Evolutionary conservation across 352 stramenopile genomes (phyloP), one percentile per base, ranked within the genome.

Genomic region (Pythium phragmitis): DNA sequence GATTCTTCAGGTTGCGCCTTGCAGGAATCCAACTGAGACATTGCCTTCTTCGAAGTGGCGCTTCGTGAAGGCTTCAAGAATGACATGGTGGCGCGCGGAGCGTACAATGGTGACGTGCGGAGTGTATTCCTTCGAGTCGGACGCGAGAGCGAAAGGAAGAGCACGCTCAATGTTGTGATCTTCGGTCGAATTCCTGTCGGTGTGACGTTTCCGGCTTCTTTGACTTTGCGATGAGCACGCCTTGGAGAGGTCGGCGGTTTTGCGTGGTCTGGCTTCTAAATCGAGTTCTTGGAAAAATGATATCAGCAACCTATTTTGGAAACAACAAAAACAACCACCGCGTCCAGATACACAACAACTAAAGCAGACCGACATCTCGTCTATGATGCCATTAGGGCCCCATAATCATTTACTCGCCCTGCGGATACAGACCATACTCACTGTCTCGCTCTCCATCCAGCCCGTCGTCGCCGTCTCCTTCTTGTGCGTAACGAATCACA

Each of bases 401-500:
- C 34, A 55, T 26, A 19, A 45, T 14, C 23, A 50, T 51, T 69
- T 43, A 70, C 63, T 70, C 63, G 61, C 36, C 48, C 33, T 45
- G 43, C 23, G 57, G 49, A 19, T 52, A 62, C n/a, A 63, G 34
- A 51, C 42, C 47, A 34, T 57, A 70, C 8, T 66, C 64, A 41
- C 57, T 71, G 28, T 56, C 57, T 46, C 49, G 43, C 17, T 48
- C 49, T 57, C 43, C 53, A 26, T 68, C 63, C 17, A 61, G 42
- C 21, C 65, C 53, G 26, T 59, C 57, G 14, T 62, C 56, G 16
- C 47, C 53, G 9, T 62, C 49, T 30, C 50, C 63, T 47, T 73
- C 60, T 28, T 65, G 51, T 1, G 60, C 56, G 41, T 69, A 73
- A 19, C 62, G 68, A 48, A 73, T 73, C 37, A 89, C 65, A 61